Conservation (phyloP, 148 eudicot genomes). For the Pouteria glomerata region DNA sequence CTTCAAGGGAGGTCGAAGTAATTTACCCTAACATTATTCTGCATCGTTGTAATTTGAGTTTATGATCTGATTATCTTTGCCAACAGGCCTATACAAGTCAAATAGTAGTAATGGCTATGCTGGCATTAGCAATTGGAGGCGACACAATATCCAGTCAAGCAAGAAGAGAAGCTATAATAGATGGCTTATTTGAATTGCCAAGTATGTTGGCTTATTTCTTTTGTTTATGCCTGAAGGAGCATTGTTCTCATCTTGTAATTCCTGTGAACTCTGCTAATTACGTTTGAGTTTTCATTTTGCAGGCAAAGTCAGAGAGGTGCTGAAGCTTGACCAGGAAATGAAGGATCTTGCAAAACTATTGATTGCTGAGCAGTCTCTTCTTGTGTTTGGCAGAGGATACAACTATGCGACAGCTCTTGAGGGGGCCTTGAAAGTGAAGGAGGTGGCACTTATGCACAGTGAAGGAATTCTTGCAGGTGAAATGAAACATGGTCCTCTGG, state of each 20-base stretch:
- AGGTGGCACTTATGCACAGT: conserved; percentile 97
- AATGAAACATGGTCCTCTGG: conserved; percentile 98
- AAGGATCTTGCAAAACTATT: conserved; percentile 76
- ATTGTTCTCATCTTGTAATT: background rate
- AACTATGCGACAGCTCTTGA: conserved; percentile 97
- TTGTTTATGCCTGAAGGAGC: background rate
- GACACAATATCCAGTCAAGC: conserved; percentile 79
- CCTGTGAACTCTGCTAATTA: background rate
- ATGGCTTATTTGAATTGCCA: conserved; percentile 82
- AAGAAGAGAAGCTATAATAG: conserved; percentile 78
- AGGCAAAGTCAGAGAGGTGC: conserved; percentile 83
- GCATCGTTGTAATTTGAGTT: background rate
- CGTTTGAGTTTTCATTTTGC: conserved; percentile 11
- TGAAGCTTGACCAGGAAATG: conserved; percentile 90
- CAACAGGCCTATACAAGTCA: conserved; percentile 98
- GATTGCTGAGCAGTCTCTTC: conserved; percentile 87
- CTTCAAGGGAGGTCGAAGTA: too few relatives aligned
- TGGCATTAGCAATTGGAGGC: conserved; percentile 87
- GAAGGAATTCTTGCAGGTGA: conserved; percentile 99
- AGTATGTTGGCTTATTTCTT: conserved; percentile 34
- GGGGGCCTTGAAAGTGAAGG: conserved; percentile 97
- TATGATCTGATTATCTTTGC: conserved; percentile 4
- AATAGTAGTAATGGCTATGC: conserved; percentile 97
- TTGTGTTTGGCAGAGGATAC: conserved; percentile 96
- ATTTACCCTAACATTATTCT: too few relatives aligned